Base-by-base conservation (phyloP, 2,329 filamentous ascomycete genomes). In the Escovopsis sp. region DNA sequence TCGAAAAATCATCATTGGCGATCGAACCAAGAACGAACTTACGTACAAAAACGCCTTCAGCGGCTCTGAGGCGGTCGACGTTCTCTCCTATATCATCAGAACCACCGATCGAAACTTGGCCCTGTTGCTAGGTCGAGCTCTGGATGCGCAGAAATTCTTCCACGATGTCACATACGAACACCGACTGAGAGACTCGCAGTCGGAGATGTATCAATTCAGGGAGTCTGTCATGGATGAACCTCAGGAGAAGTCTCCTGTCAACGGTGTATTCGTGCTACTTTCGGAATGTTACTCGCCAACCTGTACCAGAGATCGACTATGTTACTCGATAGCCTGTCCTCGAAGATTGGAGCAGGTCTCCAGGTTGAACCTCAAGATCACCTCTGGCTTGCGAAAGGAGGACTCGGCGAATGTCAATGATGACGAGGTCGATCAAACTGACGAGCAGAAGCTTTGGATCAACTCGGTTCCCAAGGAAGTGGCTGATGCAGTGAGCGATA, bases 161-260 rank as follows among this genome's bases (percentile, higher is more conserved):
- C 91, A 98, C 66, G 91, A 98, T 70, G 91, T 96, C 40, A 95
- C 89, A 1, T 98, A 98, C 62, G 89, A 95, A 54, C 91, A 98
- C 62, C 77, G 91, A 39, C 68, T 98, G 54, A 83, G 91, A 62
- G 91, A 98, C 62, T 93, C 89, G n/a, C 77, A 81, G 35, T 82
- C 81, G 41, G 91, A 98, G 62, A 84, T 98, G 61, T 98, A 96
- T 61, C 89, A 96, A 59, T 98, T 98, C 63, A 80, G 84, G 52
- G 89, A 96, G 65, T 93, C 82, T 3, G 72, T 96, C 60, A 82
- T 88, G 65, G 89, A 96, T 42, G 79, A 85, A 53, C 66, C 67
- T n/a, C 82, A 86, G 51, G 75, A 84, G 42, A 81, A 82, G 36
- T 63, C 69, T 2, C 60, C 69, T 1, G 89, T 98, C 47, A 93